phyloP scores from a whole-genome alignment of 805 yeast genomes.

The Candida coleopterorum region DNA sequence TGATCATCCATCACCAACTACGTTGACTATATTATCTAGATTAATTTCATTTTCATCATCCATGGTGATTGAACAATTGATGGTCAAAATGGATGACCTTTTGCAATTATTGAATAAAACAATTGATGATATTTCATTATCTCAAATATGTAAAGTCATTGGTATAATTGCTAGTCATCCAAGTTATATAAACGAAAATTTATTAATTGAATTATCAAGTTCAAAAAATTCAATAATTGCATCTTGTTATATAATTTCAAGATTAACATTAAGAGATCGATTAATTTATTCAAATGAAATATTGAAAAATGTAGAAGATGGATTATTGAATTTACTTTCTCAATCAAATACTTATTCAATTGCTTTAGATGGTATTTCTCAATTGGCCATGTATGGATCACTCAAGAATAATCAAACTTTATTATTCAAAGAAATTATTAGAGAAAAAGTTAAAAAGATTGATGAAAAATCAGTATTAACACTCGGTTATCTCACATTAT shows the following conservation, averaged over 20 bases:
- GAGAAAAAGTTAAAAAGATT: slow-evolving; percentile 44
- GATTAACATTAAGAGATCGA: slow-evolving; percentile 35
- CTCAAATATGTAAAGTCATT: slow-evolving; percentile 38
- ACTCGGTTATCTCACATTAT: slow-evolving; percentile 51
- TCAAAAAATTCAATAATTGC: slow-evolving; percentile 24
- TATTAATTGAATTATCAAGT: slow-evolving; percentile 6
- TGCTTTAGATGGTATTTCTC: slow-evolving; percentile 38
- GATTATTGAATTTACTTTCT: slow-evolving; percentile 13
- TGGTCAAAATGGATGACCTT: slow-evolving; percentile 16
- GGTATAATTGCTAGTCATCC: slow-evolving; percentile 50
- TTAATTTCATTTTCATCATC: slow-evolving; percentile 30
- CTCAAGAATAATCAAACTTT: slow-evolving; percentile 31
- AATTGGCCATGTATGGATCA: slow-evolving; percentile 43
- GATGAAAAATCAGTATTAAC: slow-evolving; percentile 58
- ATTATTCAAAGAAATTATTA: slow-evolving; percentile 18
- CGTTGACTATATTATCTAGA: slow-evolving; percentile 24
- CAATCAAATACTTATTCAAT: slow-evolving; percentile 18
- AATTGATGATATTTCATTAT: slow-evolving; percentile 18
- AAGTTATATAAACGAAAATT: slow-evolving; percentile 7
- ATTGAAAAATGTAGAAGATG: slow-evolving; percentile 11
- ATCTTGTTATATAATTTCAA: slow-evolving; percentile 42
- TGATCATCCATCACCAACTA: slow-evolving; percentile 13
- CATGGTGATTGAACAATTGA: slow-evolving; percentile 18
- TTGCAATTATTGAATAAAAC: slow-evolving; percentile 18
- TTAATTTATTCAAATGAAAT: slow-evolving; percentile 10